Evolutionary conservation across 768 basidiomycete genomes (phyloP).

Genomic region (Mycena maculata): DNA sequence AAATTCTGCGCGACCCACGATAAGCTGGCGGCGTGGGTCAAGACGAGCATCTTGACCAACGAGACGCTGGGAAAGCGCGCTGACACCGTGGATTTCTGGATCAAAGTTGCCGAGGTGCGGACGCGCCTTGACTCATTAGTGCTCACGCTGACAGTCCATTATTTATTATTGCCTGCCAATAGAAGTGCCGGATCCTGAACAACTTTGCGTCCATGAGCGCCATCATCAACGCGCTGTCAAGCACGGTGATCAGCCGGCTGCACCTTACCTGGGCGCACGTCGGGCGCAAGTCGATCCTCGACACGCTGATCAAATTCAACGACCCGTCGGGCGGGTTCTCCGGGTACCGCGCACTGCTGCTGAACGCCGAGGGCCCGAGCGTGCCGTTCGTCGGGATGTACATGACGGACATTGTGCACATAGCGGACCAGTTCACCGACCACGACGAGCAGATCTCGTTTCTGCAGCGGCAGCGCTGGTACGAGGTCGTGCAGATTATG

Average conservation of each 20-base stretch:
- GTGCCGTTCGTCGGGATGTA: conserved; percentile 78
- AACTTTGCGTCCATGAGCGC: conserved; percentile 79
- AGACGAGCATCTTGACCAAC: conserved; percentile 65
- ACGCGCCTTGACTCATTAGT: background rate
- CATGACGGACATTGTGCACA: conserved; percentile 68
- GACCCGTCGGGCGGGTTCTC: conserved; percentile 70
- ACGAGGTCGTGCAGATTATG: conserved; percentile 64
- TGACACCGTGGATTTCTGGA: conserved; percentile 77
- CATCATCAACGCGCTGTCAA: conserved; percentile 71
- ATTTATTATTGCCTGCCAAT: conserved; percentile 7
- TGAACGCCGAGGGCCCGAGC: conserved; percentile 65
- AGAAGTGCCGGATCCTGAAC: conserved; percentile 74
- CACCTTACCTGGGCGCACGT: conserved; percentile 78
- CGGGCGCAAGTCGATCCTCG: conserved; percentile 60
- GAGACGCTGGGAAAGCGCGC: conserved; percentile 65
- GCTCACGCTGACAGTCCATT: conserved; percentile 23
- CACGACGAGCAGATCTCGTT: conserved; percentile 59
- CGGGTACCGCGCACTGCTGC: conserved; percentile 63
- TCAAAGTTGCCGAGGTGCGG: conserved; percentile 81
- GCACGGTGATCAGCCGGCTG: conserved; percentile 65
- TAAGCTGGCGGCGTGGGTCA: conserved; percentile 75
- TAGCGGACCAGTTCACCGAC: conserved; percentile 62
- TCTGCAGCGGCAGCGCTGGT: conserved; percentile 66
- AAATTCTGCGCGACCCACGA: conserved; percentile 72
- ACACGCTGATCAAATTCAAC: conserved; percentile 63